Base-by-base conservation (phyloP, 495 filamentous ascomycete species). In the Aspergillus ostianus region DNA sequence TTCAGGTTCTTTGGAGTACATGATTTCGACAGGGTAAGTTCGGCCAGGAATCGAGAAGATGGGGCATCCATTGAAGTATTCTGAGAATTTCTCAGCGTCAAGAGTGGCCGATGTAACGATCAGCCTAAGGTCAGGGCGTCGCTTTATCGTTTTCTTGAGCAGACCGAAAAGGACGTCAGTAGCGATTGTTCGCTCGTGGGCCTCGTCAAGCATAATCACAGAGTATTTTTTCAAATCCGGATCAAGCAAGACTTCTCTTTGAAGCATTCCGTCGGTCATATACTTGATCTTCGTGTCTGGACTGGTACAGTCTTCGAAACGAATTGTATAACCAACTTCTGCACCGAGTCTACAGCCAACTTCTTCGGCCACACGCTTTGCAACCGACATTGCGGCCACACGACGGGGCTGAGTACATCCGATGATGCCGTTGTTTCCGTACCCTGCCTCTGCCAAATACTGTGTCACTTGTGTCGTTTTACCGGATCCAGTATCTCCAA, bases 231-330 rank as follows among this genome's bases (percentile, higher is more conserved):
- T 90, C 48, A 98, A 74, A 65, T 93, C 85, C 0, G 92, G 90
- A 67, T 98, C 95, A 29, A 97, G 78, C 17, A 99, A 78, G 59
- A 97, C 91, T 73, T 99, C 95, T 75, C 94, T 79, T 75, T 98
- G 87, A 65, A 99, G 84, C 89, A 98, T 99, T 73, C 94, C 94
- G 62, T 99, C 94, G 13, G 94, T 99, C 93, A 98, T 97, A 75
- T 98, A 99, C 76, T 98, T 98, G 78, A 99, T 97, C 70, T 87
- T 88, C 13, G 94, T 98, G 15, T 90, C 86, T 2, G 92, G 87
- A 62, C 87, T 90, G 0, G 94, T 97, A 67, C 86, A 89, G 67
- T 99, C 95, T 68, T 99, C 94, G 70, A 99, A 99, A 69, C 94
- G 89, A 69, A 99, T 97, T 0, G 92, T 97, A 66, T 98, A 99